Evolutionary conservation across 106 monocot species (phyloP).

Genomic region (Gastrodia elata): DNA sequence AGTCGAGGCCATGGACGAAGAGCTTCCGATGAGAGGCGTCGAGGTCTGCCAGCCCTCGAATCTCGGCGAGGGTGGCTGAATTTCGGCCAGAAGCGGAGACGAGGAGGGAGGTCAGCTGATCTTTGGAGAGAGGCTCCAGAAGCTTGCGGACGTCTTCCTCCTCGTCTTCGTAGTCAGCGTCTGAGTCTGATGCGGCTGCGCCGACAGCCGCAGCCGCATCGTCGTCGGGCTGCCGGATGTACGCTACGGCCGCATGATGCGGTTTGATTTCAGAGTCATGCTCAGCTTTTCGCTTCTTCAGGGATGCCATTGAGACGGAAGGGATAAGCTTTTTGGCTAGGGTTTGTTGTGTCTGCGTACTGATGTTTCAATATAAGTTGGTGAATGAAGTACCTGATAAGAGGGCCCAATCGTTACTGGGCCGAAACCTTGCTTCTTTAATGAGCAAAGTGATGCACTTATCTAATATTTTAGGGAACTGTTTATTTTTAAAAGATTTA

Average conservation of each 20-base stretch:
- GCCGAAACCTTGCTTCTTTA: too few species aligned
- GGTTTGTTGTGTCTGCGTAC: neutral
- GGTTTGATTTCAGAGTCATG: neutral
- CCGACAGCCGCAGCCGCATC: neutral
- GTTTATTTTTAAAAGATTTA: too few species aligned
- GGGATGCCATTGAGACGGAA: neutral
- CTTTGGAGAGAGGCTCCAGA: constrained; percentile 1
- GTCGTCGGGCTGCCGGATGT: neutral
- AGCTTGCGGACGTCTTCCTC: constrained; percentile 3
- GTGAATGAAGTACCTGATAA: too few species aligned
- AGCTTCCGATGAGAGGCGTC: constrained; percentile 24
- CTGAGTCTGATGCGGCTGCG: neutral
- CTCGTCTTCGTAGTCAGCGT: neutral
- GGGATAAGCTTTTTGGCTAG: neutral
- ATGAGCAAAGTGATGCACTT: too few species aligned
- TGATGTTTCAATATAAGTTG: too few species aligned
- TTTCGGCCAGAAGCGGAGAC: constrained; percentile 1
- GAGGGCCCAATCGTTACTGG: too few species aligned
- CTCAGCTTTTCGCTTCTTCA: neutral
- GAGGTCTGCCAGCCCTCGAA: constrained; percentile 10
- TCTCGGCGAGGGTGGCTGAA: constrained; percentile 2
- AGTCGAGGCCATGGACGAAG: constrained; percentile 27
- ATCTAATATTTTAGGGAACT: too few species aligned
- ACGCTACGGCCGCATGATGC: neutral
- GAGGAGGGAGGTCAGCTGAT: constrained; percentile 11